Evolutionary conservation across 2,329 filamentous ascomycete species (phyloP), one percentile per base, ranked within the genome.

Genomic region (Ploettnerulaceae sp.): DNA sequence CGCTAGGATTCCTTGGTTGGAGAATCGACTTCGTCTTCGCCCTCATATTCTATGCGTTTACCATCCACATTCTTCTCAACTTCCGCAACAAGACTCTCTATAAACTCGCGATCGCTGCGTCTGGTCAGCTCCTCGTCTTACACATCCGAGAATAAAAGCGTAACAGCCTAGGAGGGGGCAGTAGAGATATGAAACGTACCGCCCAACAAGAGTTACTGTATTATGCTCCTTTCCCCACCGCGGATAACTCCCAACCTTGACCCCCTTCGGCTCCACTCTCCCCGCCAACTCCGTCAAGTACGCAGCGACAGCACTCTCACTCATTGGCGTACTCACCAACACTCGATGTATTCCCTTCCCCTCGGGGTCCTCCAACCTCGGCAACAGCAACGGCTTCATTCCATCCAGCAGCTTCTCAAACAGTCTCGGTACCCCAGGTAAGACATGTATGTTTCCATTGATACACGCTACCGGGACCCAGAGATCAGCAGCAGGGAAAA

Each of bases 221-320:
- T 97, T 97, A 53, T 75, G 75, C 60, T 81, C 80, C 73, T 88
- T 91, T 4, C 86, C 88, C 89, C 90, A 96, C 45, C 89, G 75
- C 26, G 93, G 93, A 67, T 98, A 97, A 67, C 88, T 95, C 36
- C 93, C 93, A 12, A 97, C 89, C 70, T 97, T 97, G 60, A 97
- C 77, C 3, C 89, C 89, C 60, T 77, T 81, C 1, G 80, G 71
- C 64, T 81, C 84, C 17, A 90, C 85, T 64, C 79, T 79, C 21
- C 71, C 76, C 4, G 90, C 87, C 52, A 97, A 70, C 55, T 87
- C 77, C 1, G 89, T 91, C 60, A 98, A 71, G 64, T 87, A 96
- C 14, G 74, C 78, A 9, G 93, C 91, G 24, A 96, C 81, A 14
- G 77, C 77, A 66, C 89, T 96, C 73, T 98, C 93, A 0, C 86